Evolutionary conservation across 1,284 basidiomycete species (phyloP).

Genomic region (Moesziomyces antarcticus): DNA sequence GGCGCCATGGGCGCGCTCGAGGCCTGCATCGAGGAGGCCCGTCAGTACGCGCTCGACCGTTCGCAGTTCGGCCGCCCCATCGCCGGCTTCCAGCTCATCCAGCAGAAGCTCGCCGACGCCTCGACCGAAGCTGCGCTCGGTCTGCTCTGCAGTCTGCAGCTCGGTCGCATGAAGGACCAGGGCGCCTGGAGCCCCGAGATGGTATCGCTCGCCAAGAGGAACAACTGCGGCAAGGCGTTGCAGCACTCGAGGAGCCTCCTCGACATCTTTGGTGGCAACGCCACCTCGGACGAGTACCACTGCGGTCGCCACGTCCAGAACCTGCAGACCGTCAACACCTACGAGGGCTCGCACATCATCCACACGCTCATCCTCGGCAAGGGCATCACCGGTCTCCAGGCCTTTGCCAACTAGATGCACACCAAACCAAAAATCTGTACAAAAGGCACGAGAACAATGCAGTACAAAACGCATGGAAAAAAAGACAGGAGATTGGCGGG

Average conservation of each 20-base stretch:
- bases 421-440: neutral
- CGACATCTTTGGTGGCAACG: slow-evolving; percentile 74
- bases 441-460: neutral
- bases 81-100: slow-evolving; percentile 89
- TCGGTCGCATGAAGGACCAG: slow-evolving; percentile 88
- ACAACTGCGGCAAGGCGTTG: slow-evolving; percentile 90
- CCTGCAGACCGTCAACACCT: slow-evolving; percentile 61
- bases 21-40: slow-evolving; percentile 83
- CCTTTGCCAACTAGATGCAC: slow-evolving; percentile 72
- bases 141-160: slow-evolving; percentile 76
- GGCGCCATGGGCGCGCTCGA: slow-evolving; percentile 75
- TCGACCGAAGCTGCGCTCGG: slow-evolving; percentile 85
- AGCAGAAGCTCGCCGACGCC: slow-evolving; percentile 96
- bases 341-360: slow-evolving; percentile 61
- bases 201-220: slow-evolving; percentile 92
- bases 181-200: slow-evolving; percentile 81
- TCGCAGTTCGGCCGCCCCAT: slow-evolving; percentile 88
- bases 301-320: slow-evolving; percentile 55
- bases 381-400: slow-evolving; percentile 85
- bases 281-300: slow-evolving; percentile 68
- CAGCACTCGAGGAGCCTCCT: slow-evolving; percentile 64
- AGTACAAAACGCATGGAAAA: neutral
- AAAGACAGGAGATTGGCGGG: neutral
- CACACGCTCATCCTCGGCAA: slow-evolving; percentile 83
- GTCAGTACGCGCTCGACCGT: slow-evolving; percentile 84